Percentiles rank a stretch among this genome's conserved stretches.
These are phyloP conservation scores for Nyssa sinensis DNA, from an alignment of 148 eudicot genomes.

Conservation along the genomic window DNA sequence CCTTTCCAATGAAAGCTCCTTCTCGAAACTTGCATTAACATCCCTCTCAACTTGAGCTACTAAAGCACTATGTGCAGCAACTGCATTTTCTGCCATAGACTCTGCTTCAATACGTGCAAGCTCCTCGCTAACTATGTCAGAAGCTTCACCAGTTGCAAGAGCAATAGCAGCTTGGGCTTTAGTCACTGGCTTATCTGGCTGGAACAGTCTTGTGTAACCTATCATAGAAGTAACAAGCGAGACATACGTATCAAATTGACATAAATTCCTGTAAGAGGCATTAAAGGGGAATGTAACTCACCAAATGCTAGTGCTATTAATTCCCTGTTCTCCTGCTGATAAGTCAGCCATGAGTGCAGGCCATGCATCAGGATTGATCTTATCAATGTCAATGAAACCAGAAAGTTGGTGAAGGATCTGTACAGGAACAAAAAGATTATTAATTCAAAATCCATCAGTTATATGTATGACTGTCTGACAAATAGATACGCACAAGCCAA, in stretches of 20 bases:
- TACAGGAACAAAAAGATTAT: conserved; percentile 14
- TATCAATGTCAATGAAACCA: conserved; percentile 89
- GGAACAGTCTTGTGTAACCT: conserved; percentile 95
- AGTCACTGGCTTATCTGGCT: conserved; percentile 94
- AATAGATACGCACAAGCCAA: not conserved
- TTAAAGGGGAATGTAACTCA: conserved; percentile 30
- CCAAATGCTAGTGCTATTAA: conserved; percentile 90
- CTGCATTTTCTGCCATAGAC: conserved; percentile 92
- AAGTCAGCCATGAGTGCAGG: conserved; percentile 91
- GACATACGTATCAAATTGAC: conserved; percentile 10
- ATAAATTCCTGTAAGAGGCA: conserved; percentile 1
- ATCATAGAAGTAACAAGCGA: conserved; percentile 17
- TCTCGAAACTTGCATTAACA: conserved; percentile 76
- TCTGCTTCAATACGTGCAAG: conserved; percentile 98
- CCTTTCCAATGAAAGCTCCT: conserved; percentile 68
- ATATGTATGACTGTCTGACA: not conserved
- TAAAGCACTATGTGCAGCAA: conserved; percentile 83
- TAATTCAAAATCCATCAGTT: not conserved
- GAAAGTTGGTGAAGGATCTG: conserved; percentile 74
- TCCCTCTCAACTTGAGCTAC: conserved; percentile 93
- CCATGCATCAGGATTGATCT: conserved; percentile 87
- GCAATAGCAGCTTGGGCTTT: conserved; percentile 97
- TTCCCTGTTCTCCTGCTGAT: conserved; percentile 87
- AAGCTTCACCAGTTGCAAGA: conserved; percentile 88
- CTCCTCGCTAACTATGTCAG: conserved; percentile 88